phyloP scores from a whole-genome alignment of 164 flowering plant genomes.

The Magnolia sinica region DNA sequence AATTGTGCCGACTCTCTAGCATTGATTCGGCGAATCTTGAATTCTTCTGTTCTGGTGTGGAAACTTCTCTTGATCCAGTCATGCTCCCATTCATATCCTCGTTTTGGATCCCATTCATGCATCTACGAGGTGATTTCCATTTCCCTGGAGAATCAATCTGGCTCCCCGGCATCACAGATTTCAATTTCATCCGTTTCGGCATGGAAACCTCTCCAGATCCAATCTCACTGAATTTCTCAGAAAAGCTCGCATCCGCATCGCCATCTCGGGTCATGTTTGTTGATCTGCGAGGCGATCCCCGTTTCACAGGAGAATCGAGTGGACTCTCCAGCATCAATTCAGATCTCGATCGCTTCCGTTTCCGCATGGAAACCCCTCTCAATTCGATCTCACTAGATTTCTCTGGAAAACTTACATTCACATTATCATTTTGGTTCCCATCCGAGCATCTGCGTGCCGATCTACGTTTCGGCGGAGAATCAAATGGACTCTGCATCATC shows the following conservation, averaged over 20 bases:
- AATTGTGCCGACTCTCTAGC: neutral
- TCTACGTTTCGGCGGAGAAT: neutral
- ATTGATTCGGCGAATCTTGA: neutral
- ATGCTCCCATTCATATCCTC: neutral
- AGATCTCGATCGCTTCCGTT: conserved; percentile 49
- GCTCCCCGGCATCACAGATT: neutral
- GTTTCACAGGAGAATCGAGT: conserved; percentile 25
- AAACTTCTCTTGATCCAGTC: neutral
- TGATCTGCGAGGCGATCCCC: conserved; percentile 65
- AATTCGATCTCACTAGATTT: conserved; percentile 11
- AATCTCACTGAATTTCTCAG: neutral
- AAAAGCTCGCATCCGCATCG: conserved; percentile 13
- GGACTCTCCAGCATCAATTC: conserved; percentile 17
- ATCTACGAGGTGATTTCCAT: neutral
- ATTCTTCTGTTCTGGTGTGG: neutral
- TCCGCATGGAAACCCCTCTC: conserved; percentile 29
- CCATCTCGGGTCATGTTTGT: neutral
- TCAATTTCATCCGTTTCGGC: neutral
- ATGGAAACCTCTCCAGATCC: neutral
- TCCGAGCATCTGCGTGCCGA: neutral
- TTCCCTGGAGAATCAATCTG: neutral
- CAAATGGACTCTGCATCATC: neutral
- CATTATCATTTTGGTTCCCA: neutral
- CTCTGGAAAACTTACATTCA: neutral
- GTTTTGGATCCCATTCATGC: neutral